Evolutionary conservation across 768 basidiomycete genomes (phyloP).

Genomic region (Russula emetica): DNA sequence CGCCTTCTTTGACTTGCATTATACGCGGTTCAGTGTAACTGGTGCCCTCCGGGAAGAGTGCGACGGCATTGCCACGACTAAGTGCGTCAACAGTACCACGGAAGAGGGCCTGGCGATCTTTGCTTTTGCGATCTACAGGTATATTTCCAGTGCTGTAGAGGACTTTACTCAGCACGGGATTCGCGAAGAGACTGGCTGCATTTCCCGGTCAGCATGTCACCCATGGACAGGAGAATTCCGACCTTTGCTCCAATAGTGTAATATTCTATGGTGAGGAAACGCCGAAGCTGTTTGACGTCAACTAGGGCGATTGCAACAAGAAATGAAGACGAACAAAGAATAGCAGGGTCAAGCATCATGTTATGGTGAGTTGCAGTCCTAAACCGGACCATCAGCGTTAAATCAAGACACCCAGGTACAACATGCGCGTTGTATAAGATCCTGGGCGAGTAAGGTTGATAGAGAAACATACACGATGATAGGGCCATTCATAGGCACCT

Average conservation of each 20-base stretch:
- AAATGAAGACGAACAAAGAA: constrained; percentile 58
- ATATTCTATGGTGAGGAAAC: constrained; percentile 74
- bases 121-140: constrained; percentile 91
- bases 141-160: constrained; percentile 93
- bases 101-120: constrained; percentile 86
- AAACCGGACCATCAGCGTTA: constrained; percentile 24
- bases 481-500: constrained; percentile 84
- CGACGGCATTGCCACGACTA: constrained; percentile 74
- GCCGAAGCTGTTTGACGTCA: constrained; percentile 53
- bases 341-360: constrained; percentile 88
- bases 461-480: constrained; percentile 70
- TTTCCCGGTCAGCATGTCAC: constrained; percentile 18
- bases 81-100: constrained; percentile 86
- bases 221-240: constrained; percentile 25
- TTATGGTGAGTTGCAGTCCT: constrained; percentile 89
- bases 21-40: constrained; percentile 92
- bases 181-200: constrained; percentile 67
- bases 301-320: constrained; percentile 25
- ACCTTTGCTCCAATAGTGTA: constrained; percentile 97
- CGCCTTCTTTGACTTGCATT: constrained; percentile 90
- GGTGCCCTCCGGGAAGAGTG: constrained; percentile 91
- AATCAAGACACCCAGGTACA: background rate
- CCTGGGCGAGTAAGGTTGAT: background rate
- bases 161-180: constrained; percentile 69
- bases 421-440: background rate